Percentiles rank a stretch among this genome's conserved stretches.
phyloP scores from a whole-genome alignment of 768 basidiomycete genomes.

The Naganishia onofrii region DNA sequence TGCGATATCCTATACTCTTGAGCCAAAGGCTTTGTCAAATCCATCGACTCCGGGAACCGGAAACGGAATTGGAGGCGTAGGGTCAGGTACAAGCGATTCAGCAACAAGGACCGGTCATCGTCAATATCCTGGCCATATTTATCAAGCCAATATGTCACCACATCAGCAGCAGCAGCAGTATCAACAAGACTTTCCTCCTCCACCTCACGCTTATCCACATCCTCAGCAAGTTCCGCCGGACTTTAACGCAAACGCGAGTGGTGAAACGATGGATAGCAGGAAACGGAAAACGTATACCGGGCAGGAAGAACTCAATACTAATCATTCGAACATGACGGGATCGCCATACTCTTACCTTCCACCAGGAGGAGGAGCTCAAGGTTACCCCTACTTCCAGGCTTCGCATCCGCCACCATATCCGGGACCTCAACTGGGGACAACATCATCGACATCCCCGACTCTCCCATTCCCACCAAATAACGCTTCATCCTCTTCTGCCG shows the following conservation, averaged over 20 bases:
- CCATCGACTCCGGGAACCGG: background rate
- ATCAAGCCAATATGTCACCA: background rate
- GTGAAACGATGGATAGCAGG: background rate
- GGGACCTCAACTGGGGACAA: background rate
- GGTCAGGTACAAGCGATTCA: background rate
- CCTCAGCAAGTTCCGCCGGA: background rate
- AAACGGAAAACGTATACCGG: background rate
- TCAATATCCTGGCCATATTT: background rate
- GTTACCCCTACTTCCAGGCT: background rate
- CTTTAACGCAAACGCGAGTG: background rate
- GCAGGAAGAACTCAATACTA: background rate
- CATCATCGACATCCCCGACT: background rate
- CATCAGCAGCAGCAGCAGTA: background rate
- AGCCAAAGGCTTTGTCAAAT: background rate
- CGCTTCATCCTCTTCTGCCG: no score
- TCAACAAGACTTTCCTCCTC: background rate
- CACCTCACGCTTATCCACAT: background rate
- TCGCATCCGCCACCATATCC: background rate
- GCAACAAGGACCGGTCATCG: background rate
- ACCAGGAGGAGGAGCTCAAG: background rate
- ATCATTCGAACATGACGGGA: background rate
- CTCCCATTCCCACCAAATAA: no score
- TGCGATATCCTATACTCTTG: background rate
- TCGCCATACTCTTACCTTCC: background rate
- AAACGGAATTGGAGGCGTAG: background rate